A percentile compares a stretch with the other conserved stretches of the same genome.
Conservation (phyloP, 1,139 yeast genomes). For the Zygosaccharomyces sapae region DNA sequence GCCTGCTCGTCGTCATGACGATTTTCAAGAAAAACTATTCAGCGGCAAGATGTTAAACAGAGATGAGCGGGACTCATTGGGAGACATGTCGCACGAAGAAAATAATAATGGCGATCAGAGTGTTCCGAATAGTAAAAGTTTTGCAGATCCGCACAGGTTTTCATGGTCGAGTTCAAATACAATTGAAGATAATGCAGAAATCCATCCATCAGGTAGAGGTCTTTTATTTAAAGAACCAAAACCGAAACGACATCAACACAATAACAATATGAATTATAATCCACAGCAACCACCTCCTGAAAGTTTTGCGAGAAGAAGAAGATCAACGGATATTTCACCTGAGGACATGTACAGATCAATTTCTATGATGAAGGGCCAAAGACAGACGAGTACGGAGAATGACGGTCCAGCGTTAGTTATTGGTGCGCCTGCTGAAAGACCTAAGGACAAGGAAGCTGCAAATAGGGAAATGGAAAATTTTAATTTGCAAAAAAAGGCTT, state of each 20-base stretch:
- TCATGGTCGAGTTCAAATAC: constrained; percentile 15
- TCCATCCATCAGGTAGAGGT: constrained; percentile 10
- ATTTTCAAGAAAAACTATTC: constrained; percentile 36
- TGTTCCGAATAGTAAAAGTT: background rate
- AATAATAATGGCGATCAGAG: no score
- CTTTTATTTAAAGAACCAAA: constrained; percentile 9
- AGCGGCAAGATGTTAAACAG: constrained; percentile 36
- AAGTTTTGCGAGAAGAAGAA: constrained; percentile 30
- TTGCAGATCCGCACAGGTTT: constrained; percentile 9
- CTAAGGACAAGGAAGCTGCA: background rate
- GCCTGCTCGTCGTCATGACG: constrained; percentile 11
- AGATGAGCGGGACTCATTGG: constrained; percentile 26
- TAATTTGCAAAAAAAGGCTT: background rate
- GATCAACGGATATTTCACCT: constrained; percentile 60
- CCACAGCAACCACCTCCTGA: constrained; percentile 15
- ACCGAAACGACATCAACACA: background rate
- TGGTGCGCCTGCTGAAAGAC: constrained; percentile 70
- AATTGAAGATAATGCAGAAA: constrained; percentile 7
- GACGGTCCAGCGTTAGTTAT: constrained; percentile 82
- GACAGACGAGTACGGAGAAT: constrained; percentile 42
- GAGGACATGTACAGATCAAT: constrained; percentile 81
- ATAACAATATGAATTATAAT: background rate
- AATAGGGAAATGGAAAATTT: background rate
- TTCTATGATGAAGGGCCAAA: constrained; percentile 62
- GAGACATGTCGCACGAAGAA: constrained; percentile 5